Base-by-base conservation (phyloP, 768 basidiomycete genomes). In the Kwoniella mangroviensis region DNA sequence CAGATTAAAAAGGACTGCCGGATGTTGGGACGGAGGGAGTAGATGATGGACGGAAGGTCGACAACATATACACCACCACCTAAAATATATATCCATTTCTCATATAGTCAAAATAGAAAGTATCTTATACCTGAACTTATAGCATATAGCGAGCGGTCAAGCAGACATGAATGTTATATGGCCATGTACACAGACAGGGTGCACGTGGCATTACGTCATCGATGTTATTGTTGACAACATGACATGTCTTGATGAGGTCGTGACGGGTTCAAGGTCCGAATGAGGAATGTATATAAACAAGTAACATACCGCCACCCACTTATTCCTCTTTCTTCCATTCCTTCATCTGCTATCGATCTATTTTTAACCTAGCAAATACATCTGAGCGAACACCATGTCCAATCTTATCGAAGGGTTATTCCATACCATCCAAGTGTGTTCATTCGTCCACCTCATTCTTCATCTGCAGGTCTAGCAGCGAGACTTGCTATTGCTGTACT, bases 351-450 rank as follows among this genome's bases (percentile, higher is more conserved):
- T 12, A 21, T 22, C 26, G 7, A 21, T 10, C 40, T 17, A 24
- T 41, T 40, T 12, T 12, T 10, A 15, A 17, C 15, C 45, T 17
- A 19, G 15, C 6, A 49, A 13, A 10, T 19, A 49, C 69, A 68
- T 3, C 34, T 34, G 34, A 34, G 34, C 4, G 34, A 34, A 34
- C 34, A 34, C 4, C 66, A 78, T 78, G 77, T 60, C 77, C 21
- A 78, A 76, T 69, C 53, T 78, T 54, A 41, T 78, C 68, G 63
- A 70, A 65, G 77, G 77, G 15, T 43, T 78, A 55, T 66, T 69
- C 60, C 61, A 76, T 57, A 67, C 68, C 21, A 53, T 78, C 70
- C 66, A 78, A 62, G 77, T 76, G 60, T 65, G 77, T 66, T 9
- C 13, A 19, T 55, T 5, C 60, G 1, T 53, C 60, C 1, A 42